A percentile compares a stretch with the other conserved stretches of the same genome.
These are phyloP conservation scores for Wolfiporia cocos DNA, from an alignment of 1,284 basidiomycete species.

Conservation along the genomic window DNA sequence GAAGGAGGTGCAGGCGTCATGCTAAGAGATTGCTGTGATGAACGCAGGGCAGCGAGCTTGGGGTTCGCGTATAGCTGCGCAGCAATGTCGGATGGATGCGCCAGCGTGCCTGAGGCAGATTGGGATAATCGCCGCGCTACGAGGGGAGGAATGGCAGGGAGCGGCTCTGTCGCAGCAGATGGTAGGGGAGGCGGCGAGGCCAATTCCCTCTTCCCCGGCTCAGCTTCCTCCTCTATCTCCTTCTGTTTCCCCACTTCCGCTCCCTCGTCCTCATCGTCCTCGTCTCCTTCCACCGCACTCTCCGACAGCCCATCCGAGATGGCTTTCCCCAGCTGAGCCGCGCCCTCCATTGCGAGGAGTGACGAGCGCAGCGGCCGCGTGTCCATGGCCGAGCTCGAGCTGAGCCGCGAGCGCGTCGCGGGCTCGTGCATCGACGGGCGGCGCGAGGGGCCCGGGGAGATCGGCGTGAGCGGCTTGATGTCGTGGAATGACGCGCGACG, in stretches of 20 bases:
- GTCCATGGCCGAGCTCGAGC: constrained; percentile 19
- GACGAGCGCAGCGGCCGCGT: constrained; percentile 15
- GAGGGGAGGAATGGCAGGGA: constrained; percentile 9
- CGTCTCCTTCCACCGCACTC: constrained; percentile 36
- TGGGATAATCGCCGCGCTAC: constrained; percentile 10
- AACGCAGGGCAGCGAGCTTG: constrained; percentile 45
- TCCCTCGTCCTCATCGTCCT: constrained; percentile 19
- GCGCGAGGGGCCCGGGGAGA: constrained; percentile 21
- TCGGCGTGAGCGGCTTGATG: constrained; percentile 10
- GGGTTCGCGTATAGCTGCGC: constrained; percentile 47
- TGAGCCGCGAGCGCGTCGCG: constrained; percentile 17
- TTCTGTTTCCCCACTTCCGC: neutral
- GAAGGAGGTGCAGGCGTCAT: constrained; percentile 26
- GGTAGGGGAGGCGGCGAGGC: neutral
- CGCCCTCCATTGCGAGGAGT: constrained; percentile 18
- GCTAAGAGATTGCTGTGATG: constrained; percentile 21
- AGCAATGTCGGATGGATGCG: constrained; percentile 38
- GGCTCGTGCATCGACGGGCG: constrained; percentile 14
- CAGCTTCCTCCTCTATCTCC: neutral
- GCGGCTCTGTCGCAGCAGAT: constrained; percentile 3
- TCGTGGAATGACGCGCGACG: constrained; percentile 14
- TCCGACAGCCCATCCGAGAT: constrained; percentile 35
- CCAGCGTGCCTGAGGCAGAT: constrained; percentile 13
- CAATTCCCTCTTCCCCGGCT: neutral
- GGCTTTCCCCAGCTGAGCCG: constrained; percentile 24